phyloP scores from a whole-genome alignment of 1,284 basidiomycete species.

The Irpex lacteus region DNA sequence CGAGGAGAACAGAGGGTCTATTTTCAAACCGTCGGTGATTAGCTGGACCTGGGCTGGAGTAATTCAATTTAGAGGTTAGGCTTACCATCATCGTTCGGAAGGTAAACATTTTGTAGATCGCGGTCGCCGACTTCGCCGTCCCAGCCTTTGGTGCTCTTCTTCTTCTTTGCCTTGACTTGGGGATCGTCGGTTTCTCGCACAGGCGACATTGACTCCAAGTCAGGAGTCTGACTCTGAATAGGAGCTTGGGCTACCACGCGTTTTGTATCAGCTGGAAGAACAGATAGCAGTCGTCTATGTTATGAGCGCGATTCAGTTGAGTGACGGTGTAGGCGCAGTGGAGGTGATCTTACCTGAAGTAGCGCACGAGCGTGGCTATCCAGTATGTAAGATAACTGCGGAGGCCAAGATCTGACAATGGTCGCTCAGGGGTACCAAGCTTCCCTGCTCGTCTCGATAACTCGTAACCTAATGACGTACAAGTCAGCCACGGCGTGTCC shows the following conservation, averaged over 20 bases:
- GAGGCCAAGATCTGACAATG: conserved; percentile 89
- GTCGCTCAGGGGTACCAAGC: conserved; percentile 92
- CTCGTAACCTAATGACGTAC: conserved; percentile 71
- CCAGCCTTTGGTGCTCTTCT: conserved; percentile 62
- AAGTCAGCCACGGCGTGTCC: neutral
- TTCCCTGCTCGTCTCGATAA: conserved; percentile 77
- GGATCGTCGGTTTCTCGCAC: conserved; percentile 36
- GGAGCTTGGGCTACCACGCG: conserved; percentile 35
- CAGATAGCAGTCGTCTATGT: conserved; percentile 53
- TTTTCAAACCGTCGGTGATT: neutral
- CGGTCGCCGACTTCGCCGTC: conserved; percentile 50
- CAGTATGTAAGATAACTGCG: conserved; percentile 92
- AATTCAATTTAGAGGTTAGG: conserved; percentile 15
- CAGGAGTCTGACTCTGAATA: conserved; percentile 23
- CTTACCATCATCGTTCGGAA: conserved; percentile 22
- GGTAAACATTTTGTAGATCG: conserved; percentile 16
- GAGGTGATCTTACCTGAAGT: conserved; percentile 54
- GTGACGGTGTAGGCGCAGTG: neutral
- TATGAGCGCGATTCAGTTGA: conserved; percentile 15
- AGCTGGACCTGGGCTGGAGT: neutral
- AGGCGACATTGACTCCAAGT: conserved; percentile 34
- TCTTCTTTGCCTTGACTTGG: conserved; percentile 30
- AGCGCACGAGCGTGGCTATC: conserved; percentile 82
- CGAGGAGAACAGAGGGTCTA: conserved; percentile 36
- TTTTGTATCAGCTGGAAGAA: conserved; percentile 50